Base-by-base conservation (phyloP, 2,329 filamentous ascomycete genomes). In the Penicillium sp. region DNA sequence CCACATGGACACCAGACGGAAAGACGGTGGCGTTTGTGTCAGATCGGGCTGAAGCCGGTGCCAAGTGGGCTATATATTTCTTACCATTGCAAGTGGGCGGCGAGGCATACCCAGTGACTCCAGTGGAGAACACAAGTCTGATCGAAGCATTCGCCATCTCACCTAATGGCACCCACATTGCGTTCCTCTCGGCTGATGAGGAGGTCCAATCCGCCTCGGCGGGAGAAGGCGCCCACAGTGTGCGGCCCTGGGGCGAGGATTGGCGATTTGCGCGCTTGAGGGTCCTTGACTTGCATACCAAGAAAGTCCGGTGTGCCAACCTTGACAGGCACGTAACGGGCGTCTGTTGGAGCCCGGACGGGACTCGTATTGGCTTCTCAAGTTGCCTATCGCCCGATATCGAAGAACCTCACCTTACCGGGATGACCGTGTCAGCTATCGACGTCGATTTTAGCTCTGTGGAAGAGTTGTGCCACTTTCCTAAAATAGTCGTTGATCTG, bases 1-100 rank as follows among this genome's bases (percentile, higher is more conserved):
- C 65, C 28, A 19, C 53, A 44, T 68, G 62, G 65, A 57, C 54
- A n/a, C 65, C 65, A 15, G 64, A 66, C 24, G 59, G 61, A 30
- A 59, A 50, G 8, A 30, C 59, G 30, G 45, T 68, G 15, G 65
- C 59, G 9, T 66, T 64, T 57, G 38, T 59, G 19, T 65, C 62
- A 22, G 62, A 65, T 33, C 62, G 62, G n/a, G 60, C 53, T 22
- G 53, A 19, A 35, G 56, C 60, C 13, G 60, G 60, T 40, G 17
- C 37, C n/a, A 58, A 54, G 42, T 65, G 53, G 19, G 44, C 44
- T 15, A 47, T 47, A 12, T 47, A 47, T 28, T 28, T 47, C 19
- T 47, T 47, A 7, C 24, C 44, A 13, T 24, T 47, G 19, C 3
- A 47, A 15, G 4, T 22, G 10, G 44, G 44, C 24, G 44, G 44